Percentiles rank a stretch among this genome's conserved stretches.
Evolutionary conservation across 2,329 filamentous ascomycete genomes (phyloP).

Genomic region (Penicillium janthinellum): DNA sequence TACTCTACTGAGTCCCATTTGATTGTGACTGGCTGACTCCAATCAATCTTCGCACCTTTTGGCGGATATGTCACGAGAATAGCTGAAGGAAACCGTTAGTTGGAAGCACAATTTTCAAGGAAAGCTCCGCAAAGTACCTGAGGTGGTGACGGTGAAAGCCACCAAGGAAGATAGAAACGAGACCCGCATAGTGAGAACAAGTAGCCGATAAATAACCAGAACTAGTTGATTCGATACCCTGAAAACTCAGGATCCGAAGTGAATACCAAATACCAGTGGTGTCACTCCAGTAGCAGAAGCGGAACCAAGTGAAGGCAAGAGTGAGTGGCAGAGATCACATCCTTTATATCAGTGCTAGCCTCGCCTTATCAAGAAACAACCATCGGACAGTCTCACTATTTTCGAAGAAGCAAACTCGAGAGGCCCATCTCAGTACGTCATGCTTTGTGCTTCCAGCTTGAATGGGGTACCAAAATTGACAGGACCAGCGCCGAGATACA

Average conservation of each 20-base stretch:
- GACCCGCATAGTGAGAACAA: conserved; percentile 32
- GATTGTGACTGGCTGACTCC: conserved; percentile 41
- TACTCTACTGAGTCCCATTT: conserved; percentile 44
- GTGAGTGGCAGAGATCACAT: conserved; percentile 14
- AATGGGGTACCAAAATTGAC: conserved; percentile 18
- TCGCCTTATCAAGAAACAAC: conserved; percentile 3
- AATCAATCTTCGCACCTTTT: conserved; percentile 37
- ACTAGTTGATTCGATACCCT: neutral
- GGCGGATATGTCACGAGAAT: conserved; percentile 39
- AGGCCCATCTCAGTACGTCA: conserved; percentile 17
- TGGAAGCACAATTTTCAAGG: neutral
- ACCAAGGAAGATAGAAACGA: conserved; percentile 27
- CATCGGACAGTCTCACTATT: conserved; percentile 11
- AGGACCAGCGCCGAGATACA: neutral
- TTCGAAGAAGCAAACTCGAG: conserved; percentile 14
- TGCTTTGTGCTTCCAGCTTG: conserved; percentile 16
- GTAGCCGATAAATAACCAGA: neutral
- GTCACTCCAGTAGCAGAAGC: conserved; percentile 8
- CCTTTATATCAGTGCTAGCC: neutral
- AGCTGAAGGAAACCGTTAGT: conserved; percentile 23
- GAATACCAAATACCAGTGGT: neutral
- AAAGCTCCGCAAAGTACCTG: conserved; percentile 26
- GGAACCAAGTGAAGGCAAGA: conserved; percentile 5
- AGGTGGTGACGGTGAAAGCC: conserved; percentile 32
- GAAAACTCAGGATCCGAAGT: neutral